Percentiles rank a stretch among this genome's conserved stretches.
These are phyloP conservation scores for Fraxinus floribunda DNA, from an alignment of 305 asterid genomes.

Conservation along the genomic window DNA sequence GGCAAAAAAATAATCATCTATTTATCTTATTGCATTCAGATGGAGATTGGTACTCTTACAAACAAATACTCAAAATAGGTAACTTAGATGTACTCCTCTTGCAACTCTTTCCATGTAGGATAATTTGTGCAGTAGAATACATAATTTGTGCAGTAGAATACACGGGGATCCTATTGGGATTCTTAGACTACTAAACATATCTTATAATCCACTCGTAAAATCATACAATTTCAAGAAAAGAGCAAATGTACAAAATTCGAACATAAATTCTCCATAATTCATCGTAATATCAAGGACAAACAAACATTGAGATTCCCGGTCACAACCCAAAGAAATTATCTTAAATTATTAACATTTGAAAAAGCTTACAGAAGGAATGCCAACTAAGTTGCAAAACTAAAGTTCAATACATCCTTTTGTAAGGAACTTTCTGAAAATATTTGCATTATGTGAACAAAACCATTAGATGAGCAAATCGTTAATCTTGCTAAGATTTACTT, in stretches of 20 bases:
- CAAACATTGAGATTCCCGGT: background rate
- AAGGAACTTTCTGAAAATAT: background rate
- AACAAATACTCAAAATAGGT: no score
- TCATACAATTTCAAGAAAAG: background rate
- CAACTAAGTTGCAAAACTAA: background rate
- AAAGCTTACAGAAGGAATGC: background rate
- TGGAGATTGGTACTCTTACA: no score
- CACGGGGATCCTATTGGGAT: background rate
- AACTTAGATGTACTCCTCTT: no score
- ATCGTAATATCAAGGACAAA: background rate
- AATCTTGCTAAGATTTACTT: background rate
- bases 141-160: background rate
- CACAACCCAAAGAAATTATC: background rate
- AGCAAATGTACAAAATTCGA: background rate
- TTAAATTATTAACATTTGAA: background rate
- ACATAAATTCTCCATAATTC: background rate
- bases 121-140: background rate
- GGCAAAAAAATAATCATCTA: no score
- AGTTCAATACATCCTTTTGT: background rate
- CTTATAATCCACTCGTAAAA: background rate
- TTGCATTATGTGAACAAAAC: background rate
- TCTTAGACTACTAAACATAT: background rate
- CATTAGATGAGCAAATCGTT: background rate
- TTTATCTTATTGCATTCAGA: no score
- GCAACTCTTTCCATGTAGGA: background rate